phyloP scores from a whole-genome alignment of 805 yeast species.

The Ogataea parapolymorpha region DNA sequence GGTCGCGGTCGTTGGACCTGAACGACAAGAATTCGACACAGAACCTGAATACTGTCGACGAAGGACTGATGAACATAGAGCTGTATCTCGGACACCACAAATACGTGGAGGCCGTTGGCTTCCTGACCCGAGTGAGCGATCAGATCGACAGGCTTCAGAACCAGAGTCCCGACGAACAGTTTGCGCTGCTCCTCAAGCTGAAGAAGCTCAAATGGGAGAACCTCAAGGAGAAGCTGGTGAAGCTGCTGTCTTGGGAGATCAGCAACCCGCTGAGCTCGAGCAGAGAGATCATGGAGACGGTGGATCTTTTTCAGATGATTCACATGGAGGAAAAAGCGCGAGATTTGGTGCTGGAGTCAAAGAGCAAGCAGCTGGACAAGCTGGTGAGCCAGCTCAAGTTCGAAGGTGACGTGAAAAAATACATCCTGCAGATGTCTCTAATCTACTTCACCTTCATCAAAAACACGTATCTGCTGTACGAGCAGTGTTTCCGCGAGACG shows the following conservation, averaged over 20 bases:
- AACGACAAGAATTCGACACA: conserved; percentile 21
- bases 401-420: conserved; percentile 51
- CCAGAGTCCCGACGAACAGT: conserved; percentile 20
- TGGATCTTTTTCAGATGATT: conserved; percentile 35
- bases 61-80: conserved; percentile 47
- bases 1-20: conserved; percentile 50
- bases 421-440: conserved; percentile 58
- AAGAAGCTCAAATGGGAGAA: conserved; percentile 26
- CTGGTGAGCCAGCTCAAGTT: conserved; percentile 49
- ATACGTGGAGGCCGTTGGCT: conserved; percentile 41
- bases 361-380: conserved; percentile 44
- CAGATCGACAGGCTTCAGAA: conserved; percentile 17
- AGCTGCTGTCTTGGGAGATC: conserved; percentile 22
- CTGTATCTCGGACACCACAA: conserved; percentile 46
- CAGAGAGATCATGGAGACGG: conserved; percentile 16
- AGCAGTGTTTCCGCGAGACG: conserved; percentile 41
- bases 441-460: conserved; percentile 59
- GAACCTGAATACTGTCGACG: conserved; percentile 38
- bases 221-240: conserved; percentile 20
- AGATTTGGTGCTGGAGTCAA: conserved; percentile 44
- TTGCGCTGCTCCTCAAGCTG: conserved; percentile 11
- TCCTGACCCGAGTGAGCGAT: conserved; percentile 23
- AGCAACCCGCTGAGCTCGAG: conserved; percentile 18
- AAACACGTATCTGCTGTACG: conserved; percentile 54
- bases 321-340: conserved; percentile 48